These are phyloP conservation scores for Cryptosporidium ryanae DNA, from an alignment of 169 alveolate genomes.

Conservation along the genomic window DNA sequence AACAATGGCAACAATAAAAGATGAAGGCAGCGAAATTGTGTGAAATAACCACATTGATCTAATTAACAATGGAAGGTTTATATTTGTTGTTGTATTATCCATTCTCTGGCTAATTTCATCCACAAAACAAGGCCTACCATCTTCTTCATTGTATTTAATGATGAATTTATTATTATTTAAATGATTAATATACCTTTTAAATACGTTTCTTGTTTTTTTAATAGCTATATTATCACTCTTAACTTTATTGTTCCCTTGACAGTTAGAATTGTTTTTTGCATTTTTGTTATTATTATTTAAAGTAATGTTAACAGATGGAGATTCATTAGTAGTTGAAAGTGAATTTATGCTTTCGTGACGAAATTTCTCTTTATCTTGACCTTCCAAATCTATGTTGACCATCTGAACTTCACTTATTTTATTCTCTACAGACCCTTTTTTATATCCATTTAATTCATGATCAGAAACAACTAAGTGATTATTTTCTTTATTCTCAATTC, in stretches of 20 bases:
- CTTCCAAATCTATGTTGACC: constrained; percentile 28
- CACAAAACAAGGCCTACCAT: constrained; percentile 45
- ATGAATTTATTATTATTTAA: constrained; percentile 24
- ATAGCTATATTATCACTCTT: not conserved
- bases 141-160: constrained; percentile 22
- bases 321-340: constrained; percentile 50
- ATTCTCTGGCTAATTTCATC: constrained; percentile 28
- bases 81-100: constrained; percentile 53
- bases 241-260: not conserved
- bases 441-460: constrained; percentile 24
- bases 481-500: not conserved
- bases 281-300: constrained; percentile 8
- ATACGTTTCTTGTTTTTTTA: constrained; percentile 17
- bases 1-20: constrained; percentile 63
- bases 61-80: constrained; percentile 27
- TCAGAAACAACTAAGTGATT: not conserved
- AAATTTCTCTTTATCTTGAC: constrained; percentile 15
- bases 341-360: constrained; percentile 57
- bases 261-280: not conserved
- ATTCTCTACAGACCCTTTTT: not conserved
- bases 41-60: constrained; percentile 67
- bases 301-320: constrained; percentile 1
- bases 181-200: constrained; percentile 20
- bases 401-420: constrained; percentile 20
- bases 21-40: constrained; percentile 64